Base-by-base conservation (phyloP, 2,329 filamentous ascomycete genomes). In the Rhinocladiella mackenziei region DNA sequence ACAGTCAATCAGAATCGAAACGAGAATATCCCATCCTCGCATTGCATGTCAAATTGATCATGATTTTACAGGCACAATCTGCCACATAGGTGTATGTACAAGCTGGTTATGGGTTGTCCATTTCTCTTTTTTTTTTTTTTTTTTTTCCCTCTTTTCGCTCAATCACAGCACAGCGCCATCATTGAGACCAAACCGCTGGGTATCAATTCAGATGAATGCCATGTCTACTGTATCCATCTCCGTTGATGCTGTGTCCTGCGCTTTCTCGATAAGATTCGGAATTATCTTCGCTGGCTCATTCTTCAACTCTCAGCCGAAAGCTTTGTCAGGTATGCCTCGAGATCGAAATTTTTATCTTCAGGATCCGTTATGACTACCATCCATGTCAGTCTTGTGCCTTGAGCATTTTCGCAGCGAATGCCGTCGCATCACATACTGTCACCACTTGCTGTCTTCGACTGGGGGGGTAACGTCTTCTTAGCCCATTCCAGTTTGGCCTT, bases 401-500 rank as follows among this genome's bases (percentile, higher is more conserved):
- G 8, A 20, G 15, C 14, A 28, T 13, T 28, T 15, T 5, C 20
- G 30, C 5, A n/a, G 7, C 20, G 18, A 15, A 40, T 31, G 32
- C 19, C 31, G 19, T 7, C 15, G 18, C 18, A 38, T 17, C 34
- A 52, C 45, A 19, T 47, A 69, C 66, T 53, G 39, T 58, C 62
- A 59, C 65, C 66, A 57, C 64, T 60, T 36, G 58, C 57, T 26
- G 56, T 60, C 59, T 67, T 64, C 42, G 59, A 42, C 54, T 69
- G 66, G 56, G 70, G 62, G 45, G 78, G 76, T 53, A 67, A 57
- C 62, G 79, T 83, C 76, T 84, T 86, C 80, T 84, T 92, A 61
- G 78, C 76, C 71, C 83, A 98, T 71, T 92, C 89, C 48, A 82
- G 80, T 81, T 94, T 96, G 57, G 92, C 92, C 72, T 95, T 78